Evolutionary conservation across 2,329 filamentous ascomycete species (phyloP).

Genomic region (Reticulascus tulasneorum): DNA sequence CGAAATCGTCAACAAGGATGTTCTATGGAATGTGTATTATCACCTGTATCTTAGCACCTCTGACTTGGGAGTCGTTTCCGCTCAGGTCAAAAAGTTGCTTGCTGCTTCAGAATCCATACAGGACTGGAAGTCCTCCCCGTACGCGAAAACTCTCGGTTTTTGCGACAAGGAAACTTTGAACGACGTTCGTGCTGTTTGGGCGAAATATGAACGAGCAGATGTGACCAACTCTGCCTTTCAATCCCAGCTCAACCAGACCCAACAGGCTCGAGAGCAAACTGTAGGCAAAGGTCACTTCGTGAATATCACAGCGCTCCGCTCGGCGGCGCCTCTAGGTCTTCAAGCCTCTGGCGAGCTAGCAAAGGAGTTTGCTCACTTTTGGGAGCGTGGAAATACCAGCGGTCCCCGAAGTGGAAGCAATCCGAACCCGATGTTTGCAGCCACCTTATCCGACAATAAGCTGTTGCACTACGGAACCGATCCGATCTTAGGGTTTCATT

Average conservation of each 20-base stretch:
- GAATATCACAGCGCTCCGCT: conserved; percentile 29
- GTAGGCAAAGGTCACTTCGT: too few relatives aligned
- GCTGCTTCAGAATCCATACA: conserved; percentile 30
- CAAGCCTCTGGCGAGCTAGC: conserved; percentile 18
- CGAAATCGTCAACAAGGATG: conserved; percentile 18
- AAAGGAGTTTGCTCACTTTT: conserved; percentile 25
- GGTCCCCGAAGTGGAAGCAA: conserved; percentile 9
- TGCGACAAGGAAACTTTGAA: conserved; percentile 43
- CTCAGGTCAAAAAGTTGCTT: conserved; percentile 32
- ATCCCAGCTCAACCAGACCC: conserved; percentile 3
- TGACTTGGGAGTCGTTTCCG: conserved; percentile 29
- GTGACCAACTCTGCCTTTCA: conserved; percentile 1
- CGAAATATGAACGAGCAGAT: conserved; percentile 1
- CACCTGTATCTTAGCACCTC: conserved; percentile 40
- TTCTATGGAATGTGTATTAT: conserved; percentile 54
- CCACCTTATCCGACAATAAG: conserved; percentile 26
- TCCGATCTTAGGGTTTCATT: conserved; percentile 53
- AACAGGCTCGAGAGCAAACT: conserved; percentile 3
- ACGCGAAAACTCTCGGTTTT: conserved; percentile 43
- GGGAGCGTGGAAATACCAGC: conserved; percentile 28
- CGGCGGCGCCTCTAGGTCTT: conserved; percentile 32
- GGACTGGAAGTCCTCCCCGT: conserved; percentile 40
- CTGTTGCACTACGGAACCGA: conserved; percentile 45
- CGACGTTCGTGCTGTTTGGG: conserved; percentile 12
- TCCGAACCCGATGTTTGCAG: conserved; percentile 38